A percentile compares a stretch with the other conserved stretches of the same genome.
phyloP scores from a whole-genome alignment of 257 asterid genomes.

The Jacaranda copaia region DNA sequence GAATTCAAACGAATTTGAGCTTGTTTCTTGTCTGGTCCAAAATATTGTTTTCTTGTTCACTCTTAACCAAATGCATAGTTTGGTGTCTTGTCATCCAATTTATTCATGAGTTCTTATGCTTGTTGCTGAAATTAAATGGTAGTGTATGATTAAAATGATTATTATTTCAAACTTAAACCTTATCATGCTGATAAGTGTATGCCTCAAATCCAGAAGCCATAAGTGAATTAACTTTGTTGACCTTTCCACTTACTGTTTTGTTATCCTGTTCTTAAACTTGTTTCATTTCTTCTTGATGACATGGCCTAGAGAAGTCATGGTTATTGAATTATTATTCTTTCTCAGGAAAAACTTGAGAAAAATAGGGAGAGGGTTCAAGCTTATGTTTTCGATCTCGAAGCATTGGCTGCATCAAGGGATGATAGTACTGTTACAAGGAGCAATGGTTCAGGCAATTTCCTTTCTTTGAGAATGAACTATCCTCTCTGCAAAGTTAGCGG shows the following conservation, averaged over 20 bases:
- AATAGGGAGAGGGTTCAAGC: slow-evolving; percentile 59
- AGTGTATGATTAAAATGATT: background rate
- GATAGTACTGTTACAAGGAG: slow-evolving; percentile 44
- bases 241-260: background rate
- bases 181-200: background rate
- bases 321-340: slow-evolving; percentile 28
- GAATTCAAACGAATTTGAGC: no score
- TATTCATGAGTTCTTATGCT: background rate
- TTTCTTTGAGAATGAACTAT: slow-evolving; percentile 64
- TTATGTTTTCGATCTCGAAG: slow-evolving; percentile 52
- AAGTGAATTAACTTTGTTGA: background rate
- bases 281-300: slow-evolving; percentile 14
- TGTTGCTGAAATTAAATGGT: background rate
- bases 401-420: slow-evolving; percentile 62
- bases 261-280: background rate
- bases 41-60: no score
- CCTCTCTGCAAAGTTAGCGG: slow-evolving; percentile 72
- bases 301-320: slow-evolving; percentile 32
- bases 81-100: background rate
- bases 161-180: background rate
- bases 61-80: background rate
- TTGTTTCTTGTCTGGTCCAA: no score
- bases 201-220: slow-evolving; percentile 13
- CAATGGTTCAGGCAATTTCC: slow-evolving; percentile 55
- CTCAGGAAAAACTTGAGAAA: slow-evolving; percentile 66